Percentiles rank a stretch among this genome's conserved stretches.
phyloP scores from a whole-genome alignment of 805 yeast genomes.

The Ogataea trehalophila region DNA sequence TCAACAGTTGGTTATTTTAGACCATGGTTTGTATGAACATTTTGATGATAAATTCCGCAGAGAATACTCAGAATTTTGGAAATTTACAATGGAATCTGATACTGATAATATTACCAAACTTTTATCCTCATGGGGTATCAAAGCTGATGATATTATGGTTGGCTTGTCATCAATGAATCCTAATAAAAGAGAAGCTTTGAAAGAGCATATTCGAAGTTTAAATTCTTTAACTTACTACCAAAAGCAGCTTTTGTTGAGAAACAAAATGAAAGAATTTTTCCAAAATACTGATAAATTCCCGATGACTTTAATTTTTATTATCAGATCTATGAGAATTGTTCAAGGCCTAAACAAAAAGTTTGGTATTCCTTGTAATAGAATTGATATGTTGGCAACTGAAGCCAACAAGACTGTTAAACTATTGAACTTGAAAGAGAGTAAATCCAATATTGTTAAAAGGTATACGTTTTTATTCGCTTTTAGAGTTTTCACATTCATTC shows the following conservation, averaged over 20 bases:
- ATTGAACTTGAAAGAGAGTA: conserved; percentile 9
- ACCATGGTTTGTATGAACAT: conserved; percentile 67
- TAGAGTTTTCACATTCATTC: conserved; percentile 26
- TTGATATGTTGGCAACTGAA: conserved; percentile 55
- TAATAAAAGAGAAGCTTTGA: conserved; percentile 14
- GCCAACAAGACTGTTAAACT: conserved; percentile 34
- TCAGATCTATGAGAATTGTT: conserved; percentile 69
- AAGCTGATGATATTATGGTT: conserved; percentile 57
- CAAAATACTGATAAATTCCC: conserved; percentile 66
- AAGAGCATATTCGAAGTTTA: conserved; percentile 24
- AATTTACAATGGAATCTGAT: conserved; percentile 51
- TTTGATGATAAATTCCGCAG: conserved; percentile 45
- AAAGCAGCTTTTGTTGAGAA: conserved; percentile 37
- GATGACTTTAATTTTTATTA: conserved; percentile 55
- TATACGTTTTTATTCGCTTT: conserved; percentile 10
- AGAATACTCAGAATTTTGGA: conserved; percentile 63
- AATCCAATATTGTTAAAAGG: conserved; percentile 12
- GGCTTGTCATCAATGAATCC: conserved; percentile 51
- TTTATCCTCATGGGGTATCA: conserved; percentile 63
- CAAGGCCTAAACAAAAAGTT: conserved; percentile 61
- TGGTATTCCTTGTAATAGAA: conserved; percentile 72
- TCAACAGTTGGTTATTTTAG: conserved; percentile 63
- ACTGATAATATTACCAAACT: conserved; percentile 41
- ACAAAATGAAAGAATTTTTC: conserved; percentile 51
- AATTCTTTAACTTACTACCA: conserved; percentile 33